A percentile compares a stretch with the other conserved stretches of the same genome.
Evolutionary conservation across 192 early-diverging fungal genomes (phyloP).

Genomic region (Podila clonocystis): DNA sequence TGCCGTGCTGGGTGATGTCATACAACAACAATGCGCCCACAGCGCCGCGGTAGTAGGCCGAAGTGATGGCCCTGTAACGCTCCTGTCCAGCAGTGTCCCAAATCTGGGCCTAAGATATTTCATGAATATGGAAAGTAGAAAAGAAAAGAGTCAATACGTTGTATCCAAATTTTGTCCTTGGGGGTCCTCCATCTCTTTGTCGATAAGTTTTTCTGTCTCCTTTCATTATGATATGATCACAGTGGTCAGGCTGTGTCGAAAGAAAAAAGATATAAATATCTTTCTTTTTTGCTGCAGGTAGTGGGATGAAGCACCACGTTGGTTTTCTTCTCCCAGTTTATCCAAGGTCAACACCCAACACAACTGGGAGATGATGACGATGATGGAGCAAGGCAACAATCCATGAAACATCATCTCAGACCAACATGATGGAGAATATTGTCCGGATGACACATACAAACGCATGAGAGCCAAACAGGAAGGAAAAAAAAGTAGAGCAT

Average conservation of each 20-base stretch:
- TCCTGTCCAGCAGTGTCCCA: constrained; percentile 88
- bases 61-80: constrained; percentile 86
- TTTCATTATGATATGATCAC: background rate
- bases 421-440: no score
- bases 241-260: background rate
- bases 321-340: background rate
- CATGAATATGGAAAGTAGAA: background rate
- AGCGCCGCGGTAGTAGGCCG: constrained; percentile 94
- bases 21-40: constrained; percentile 95
- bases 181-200: constrained; percentile 46
- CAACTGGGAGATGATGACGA: no score
- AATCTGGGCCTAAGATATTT: constrained; percentile 71
- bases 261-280: background rate
- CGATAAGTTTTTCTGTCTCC: constrained; percentile 53
- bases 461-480: no score
- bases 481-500: no score
- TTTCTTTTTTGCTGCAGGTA: background rate
- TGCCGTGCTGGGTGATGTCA: constrained; percentile 72
- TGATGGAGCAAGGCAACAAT: no score
- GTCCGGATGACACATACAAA: no score
- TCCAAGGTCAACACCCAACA: no score
- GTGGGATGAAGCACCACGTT: background rate
- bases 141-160: background rate
- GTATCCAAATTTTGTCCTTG: constrained; percentile 46
- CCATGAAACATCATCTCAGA: no score